Percentiles rank a stretch among this genome's conserved stretches.
phyloP scores from a whole-genome alignment of 768 basidiomycete species.

The Arthromyces matolae region DNA sequence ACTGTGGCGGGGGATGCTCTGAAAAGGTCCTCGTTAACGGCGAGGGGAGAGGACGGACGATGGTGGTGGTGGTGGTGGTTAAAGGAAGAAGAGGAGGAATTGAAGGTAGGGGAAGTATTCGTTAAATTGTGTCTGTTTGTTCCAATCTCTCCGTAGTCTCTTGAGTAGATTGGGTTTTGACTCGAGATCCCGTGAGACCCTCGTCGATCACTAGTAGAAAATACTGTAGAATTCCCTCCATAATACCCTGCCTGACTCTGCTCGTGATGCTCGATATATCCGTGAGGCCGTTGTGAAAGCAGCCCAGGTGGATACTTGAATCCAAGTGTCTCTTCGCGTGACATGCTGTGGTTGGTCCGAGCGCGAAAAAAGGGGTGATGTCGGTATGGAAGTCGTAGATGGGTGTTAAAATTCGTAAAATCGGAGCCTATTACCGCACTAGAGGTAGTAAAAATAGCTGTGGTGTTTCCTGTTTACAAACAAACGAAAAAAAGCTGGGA shows the following conservation, averaged over 20 bases:
- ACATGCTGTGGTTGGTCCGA: slow-evolving; percentile 29
- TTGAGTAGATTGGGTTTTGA: slow-evolving; percentile 19
- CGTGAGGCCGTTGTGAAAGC: slow-evolving; percentile 20
- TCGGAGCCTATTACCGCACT: slow-evolving; percentile 6
- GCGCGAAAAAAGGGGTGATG: slow-evolving; percentile 15
- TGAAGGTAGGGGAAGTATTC: slow-evolving; percentile 22
- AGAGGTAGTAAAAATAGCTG: slow-evolving; percentile 7
- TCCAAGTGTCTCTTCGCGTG: slow-evolving; percentile 40
- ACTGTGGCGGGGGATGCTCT: slow-evolving; percentile 21
- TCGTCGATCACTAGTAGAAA: slow-evolving; percentile 29
- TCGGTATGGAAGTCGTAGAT: slow-evolving; percentile 20
- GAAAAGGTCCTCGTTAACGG: slow-evolving; percentile 25
- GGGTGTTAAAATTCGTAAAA: slow-evolving; percentile 9
- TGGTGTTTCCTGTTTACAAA: slow-evolving; percentile 17
- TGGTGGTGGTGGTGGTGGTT: slow-evolving; percentile 39
- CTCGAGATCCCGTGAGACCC: slow-evolving; percentile 19
- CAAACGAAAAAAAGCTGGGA: slow-evolving; percentile 12
- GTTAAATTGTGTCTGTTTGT: slow-evolving; percentile 45
- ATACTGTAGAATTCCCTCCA: slow-evolving; percentile 13
- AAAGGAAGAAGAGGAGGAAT: slow-evolving; percentile 41
- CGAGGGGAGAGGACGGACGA: slow-evolving; percentile 28
- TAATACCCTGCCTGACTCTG: slow-evolving; percentile 19
- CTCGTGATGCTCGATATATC: slow-evolving; percentile 18
- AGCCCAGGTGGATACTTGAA: slow-evolving; percentile 35
- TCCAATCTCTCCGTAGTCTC: slow-evolving; percentile 29